Evolutionary conservation across 192 early-diverging fungal species (phyloP).

Genomic region (Chytriomyces sp.): DNA sequence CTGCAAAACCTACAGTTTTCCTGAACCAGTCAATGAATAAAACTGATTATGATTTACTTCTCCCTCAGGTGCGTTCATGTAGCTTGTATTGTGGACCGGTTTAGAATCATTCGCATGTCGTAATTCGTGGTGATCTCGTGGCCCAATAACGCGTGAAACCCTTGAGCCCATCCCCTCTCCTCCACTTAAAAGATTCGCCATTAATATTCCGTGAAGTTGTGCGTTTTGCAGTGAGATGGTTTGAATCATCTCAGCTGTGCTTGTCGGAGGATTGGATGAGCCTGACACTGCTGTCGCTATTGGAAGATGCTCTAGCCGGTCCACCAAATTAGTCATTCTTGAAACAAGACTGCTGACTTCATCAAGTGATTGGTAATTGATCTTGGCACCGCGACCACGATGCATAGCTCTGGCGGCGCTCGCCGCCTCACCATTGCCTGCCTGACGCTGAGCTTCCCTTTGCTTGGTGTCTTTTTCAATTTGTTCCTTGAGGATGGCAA

Average conservation of each 20-base stretch:
- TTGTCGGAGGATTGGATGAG: too few species aligned
- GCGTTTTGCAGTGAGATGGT: constrained; percentile 24
- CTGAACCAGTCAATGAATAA: too few species aligned
- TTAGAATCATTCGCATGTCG: too few species aligned
- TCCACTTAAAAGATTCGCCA: constrained; percentile 11
- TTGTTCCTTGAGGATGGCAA: constrained; percentile 2
- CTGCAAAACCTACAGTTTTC: too few species aligned
- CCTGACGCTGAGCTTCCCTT: too few species aligned
- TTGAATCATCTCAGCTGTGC: constrained; percentile 20
- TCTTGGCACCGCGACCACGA: not conserved
- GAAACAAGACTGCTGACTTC: not conserved
- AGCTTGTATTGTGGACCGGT: too few species aligned
- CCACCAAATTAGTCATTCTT: constrained; percentile 5
- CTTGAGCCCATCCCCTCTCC: not conserved
- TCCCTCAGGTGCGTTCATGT: too few species aligned
- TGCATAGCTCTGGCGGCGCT: not conserved
- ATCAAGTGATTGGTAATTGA: not conserved
- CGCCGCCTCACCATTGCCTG: too few species aligned
- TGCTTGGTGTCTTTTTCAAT: constrained; percentile 1
- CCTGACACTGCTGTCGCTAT: too few species aligned
- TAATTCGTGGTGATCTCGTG: too few species aligned
- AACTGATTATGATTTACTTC: too few species aligned
- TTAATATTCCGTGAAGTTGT: constrained; percentile 21
- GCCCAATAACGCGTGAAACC: too few species aligned
- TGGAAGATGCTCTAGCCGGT: constrained; percentile 4